These are phyloP conservation scores for Colletotrichum melonis DNA, from an alignment of 2,329 filamentous ascomycete species.

Conservation along the genomic window DNA sequence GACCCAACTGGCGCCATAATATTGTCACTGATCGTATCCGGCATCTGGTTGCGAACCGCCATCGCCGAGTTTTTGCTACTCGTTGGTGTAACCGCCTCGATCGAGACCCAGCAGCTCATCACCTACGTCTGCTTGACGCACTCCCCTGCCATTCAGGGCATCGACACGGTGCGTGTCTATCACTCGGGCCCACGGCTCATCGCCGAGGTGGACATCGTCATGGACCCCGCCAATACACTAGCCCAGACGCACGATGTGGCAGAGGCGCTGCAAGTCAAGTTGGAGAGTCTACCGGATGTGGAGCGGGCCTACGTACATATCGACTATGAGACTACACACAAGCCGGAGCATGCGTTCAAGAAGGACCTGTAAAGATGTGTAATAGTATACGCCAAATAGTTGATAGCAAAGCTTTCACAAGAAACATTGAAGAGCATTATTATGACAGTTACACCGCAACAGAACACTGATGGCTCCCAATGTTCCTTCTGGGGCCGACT, in stretches of 20 bases:
- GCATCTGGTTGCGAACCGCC: constrained; percentile 85
- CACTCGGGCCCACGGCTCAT: constrained; percentile 89
- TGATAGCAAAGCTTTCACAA: background rate
- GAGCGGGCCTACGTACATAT: constrained; percentile 97
- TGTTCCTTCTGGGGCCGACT: background rate
- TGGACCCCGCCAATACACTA: constrained; percentile 80
- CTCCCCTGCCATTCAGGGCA: constrained; percentile 80
- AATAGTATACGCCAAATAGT: background rate
- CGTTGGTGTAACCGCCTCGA: constrained; percentile 88
- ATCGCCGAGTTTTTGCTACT: constrained; percentile 91
- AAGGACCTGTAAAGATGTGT: constrained; percentile 62
- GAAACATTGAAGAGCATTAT: background rate
- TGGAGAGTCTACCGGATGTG: constrained; percentile 90
- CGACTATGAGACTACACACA: constrained; percentile 95
- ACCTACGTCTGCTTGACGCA: constrained; percentile 98
- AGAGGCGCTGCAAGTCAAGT: constrained; percentile 91
- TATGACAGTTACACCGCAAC: background rate
- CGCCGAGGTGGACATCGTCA: constrained; percentile 96
- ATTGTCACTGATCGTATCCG: constrained; percentile 82
- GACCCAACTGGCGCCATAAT: constrained; percentile 92
- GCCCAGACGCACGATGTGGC: constrained; percentile 90
- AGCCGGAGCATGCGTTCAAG: constrained; percentile 81
- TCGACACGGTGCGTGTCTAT: constrained; percentile 95
- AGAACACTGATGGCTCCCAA: too few relatives aligned
- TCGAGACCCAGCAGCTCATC: constrained; percentile 89